Evolutionary conservation across 2,329 filamentous ascomycete species (phyloP), one percentile per base, ranked within the genome.

Genomic region (Helotiales sp.): DNA sequence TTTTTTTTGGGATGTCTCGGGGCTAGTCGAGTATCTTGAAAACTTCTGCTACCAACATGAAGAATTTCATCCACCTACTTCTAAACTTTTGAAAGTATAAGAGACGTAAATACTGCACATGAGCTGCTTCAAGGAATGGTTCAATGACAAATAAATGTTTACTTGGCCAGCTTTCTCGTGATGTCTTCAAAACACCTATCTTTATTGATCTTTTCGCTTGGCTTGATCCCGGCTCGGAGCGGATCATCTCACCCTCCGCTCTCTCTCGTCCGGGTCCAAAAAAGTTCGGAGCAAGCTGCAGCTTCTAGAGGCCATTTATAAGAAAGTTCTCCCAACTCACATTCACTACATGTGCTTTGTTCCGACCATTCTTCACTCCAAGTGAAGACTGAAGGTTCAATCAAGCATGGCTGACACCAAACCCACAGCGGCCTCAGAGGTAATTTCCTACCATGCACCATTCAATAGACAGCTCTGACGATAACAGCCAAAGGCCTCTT

Each of bases 401-500:
- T n/a, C 15, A 28, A 66, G 15, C 32, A 66, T 72, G 72, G 71
- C 75, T n/a, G 74, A 76, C 61, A 57, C 71, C 4, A 73, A 75
- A 28, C 68, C 71, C 34, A 63, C 69, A 47, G 62, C 66, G 34
- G 66, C 65, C 37, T 52, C 72, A 24, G 70, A 73, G 68, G 70
- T 74, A 69, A 69, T 67, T 43, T n/a, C 49, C 43, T 59, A 47
- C n/a, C 30, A 57, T 17, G 40, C 22, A 22, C 30, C 34, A 30
- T 32, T 45, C n/a, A 13, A 58, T 17, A 2, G 17, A 22, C 54
- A 54, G 50, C 22, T 26, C 37, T 66, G 20, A 66, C 45, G 34
- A 62, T 55, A 32, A 40, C 58, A 40, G 24, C 61, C 74, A 71
- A 69, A 74, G 67, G 74, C 78, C 66, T 75, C 77, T 45, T 74